Evolutionary conservation across 805 yeast species (phyloP), one percentile per base, ranked within the genome.

Genomic region (Lipomyces mesembrius): DNA sequence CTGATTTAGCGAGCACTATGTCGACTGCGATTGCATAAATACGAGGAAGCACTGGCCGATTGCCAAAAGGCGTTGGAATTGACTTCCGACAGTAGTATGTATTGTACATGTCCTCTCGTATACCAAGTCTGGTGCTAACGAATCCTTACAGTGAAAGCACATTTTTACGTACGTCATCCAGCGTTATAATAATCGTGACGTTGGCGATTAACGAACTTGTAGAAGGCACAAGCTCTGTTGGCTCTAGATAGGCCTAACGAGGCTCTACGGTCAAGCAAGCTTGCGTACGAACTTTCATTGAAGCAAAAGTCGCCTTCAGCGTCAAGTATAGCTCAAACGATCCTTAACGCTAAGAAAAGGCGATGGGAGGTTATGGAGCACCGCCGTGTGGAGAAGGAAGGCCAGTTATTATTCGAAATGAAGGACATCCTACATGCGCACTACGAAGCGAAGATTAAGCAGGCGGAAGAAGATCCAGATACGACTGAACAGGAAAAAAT

Each of bases 251-350:
- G 76, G n/a, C 73, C 77, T 1, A 70, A 66, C 32, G 71, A 71
- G 58, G 77, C 78, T 1, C 70, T 74, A 37, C 58, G 63, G 5
- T 69, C 75, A 37, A 60, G 74, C 57, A 63, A 61, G 37, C 66
- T 60, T n/a, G 79, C 78, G 1, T 76, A 77, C 62, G 71, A 69
- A 3, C 52, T 72, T 29, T 76, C 79, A 1, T 57, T 77, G 54
- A 54, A 57, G 32, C 57, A 67, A 27, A 64, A 67, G 17, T 74
- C 78, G 6, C 74, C 77, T 3, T 76, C 79, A 2, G 63, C 75
- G 7, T 65, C 72, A 11, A 62, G 70, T 20, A 74, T 75, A 29
- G 59, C 72, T 49, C 73, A 74, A 46, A 67, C 71, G 3, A 61
- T 77, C 1, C 63, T 77, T 32, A 68, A 70, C 11, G 70, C 75